A percentile compares a stretch with the other conserved stretches of the same genome.
These are phyloP conservation scores for Taiozyma sp. DNA, from an alignment of 1,139 yeast species.

Conservation along the genomic window DNA sequence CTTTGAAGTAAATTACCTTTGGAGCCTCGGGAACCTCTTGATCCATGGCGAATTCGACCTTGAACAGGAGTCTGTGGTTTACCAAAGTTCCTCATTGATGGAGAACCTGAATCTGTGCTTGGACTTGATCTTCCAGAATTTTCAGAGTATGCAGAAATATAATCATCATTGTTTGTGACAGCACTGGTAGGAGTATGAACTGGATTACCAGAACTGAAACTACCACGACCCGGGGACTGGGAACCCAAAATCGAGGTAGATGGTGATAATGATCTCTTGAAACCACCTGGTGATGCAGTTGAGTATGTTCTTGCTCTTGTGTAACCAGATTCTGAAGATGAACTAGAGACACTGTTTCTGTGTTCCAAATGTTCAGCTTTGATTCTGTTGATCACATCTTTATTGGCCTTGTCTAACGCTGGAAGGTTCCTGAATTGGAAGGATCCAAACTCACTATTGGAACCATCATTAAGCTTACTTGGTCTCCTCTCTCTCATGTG, in stretches of 20 bases:
- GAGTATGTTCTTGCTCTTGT: conserved; percentile 26
- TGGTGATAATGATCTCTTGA: conserved; percentile 25
- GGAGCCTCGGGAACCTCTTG: conserved; percentile 20
- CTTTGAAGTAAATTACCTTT: conserved; percentile 21
- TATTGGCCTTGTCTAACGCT: conserved; percentile 89
- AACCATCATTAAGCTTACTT: conserved; percentile 60
- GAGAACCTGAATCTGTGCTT: conserved; percentile 24
- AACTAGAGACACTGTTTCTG: conserved; percentile 26
- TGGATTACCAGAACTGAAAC: conserved; percentile 11
- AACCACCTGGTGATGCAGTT: conserved; percentile 19
- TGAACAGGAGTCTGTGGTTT: conserved; percentile 16
- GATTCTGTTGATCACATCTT: conserved; percentile 82
- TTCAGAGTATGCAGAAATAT: conserved; percentile 19
- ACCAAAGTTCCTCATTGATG: conserved; percentile 14
- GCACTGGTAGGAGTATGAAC: conserved; percentile 25
- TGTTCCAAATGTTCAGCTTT: conserved; percentile 65
- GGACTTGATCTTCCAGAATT: conserved; percentile 30
- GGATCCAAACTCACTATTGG: conserved; percentile 79
- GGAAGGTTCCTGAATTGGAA: conserved; percentile 86
- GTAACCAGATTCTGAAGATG: conserved; percentile 28
- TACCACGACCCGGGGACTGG: conserved; percentile 20
- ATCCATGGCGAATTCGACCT: conserved; percentile 7
- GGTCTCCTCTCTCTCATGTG: conserved; percentile 61
- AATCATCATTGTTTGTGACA: conserved; percentile 36
- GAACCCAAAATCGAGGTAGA: conserved; percentile 27